Base-by-base conservation (phyloP, 140 eudicot genomes). In the Oenanthe javanica region DNA sequence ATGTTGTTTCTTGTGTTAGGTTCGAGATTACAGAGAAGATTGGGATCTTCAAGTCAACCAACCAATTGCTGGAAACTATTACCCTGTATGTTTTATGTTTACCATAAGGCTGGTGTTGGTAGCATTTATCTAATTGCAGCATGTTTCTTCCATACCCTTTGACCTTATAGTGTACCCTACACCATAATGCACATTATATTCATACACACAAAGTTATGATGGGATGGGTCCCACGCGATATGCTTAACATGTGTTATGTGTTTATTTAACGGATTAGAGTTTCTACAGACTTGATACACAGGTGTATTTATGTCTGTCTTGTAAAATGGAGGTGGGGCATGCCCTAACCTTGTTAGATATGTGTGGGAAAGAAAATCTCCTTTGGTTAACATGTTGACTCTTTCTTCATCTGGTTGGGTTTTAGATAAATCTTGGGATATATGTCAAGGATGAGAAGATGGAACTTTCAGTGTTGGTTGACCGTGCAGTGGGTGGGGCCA, bases 401-500 rank as follows among this genome's bases (percentile, higher is more conserved):
- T 73, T 46, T 36, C 79, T 75, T 38, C 27, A 13, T 71, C 43
- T 80, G 4, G 75, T 19, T 83, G 15, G 21, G 55, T 25, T 66
- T 80, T 81, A 95, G 99, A 83, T 95, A 84, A 95, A 92, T 83
- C 97, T 92, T 80, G 97, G 99, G 59, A 92, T 92, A 70, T 95
- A 95, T 85, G 84, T 90, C 80, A 87, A 83, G 85, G 97, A 91
- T 88, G 97, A 80, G 85, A 88, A 50, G 82, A 82, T 25, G 83
- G 99, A 95, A 81, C 89, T 95, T 54, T 95, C 99, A 4, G 95
- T 95, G 78, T 85, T 95, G 82, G 99, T 90, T 75, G 99, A 95
- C 82, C 97, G 99, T 80, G 93, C 97, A 50, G 96, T 95, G 75
- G 99, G 99, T 80, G 99, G 95, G 66, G 86, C 97, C 72, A 95